phyloP scores from a whole-genome alignment of 345 rosid species.

The Linum trigynum region DNA sequence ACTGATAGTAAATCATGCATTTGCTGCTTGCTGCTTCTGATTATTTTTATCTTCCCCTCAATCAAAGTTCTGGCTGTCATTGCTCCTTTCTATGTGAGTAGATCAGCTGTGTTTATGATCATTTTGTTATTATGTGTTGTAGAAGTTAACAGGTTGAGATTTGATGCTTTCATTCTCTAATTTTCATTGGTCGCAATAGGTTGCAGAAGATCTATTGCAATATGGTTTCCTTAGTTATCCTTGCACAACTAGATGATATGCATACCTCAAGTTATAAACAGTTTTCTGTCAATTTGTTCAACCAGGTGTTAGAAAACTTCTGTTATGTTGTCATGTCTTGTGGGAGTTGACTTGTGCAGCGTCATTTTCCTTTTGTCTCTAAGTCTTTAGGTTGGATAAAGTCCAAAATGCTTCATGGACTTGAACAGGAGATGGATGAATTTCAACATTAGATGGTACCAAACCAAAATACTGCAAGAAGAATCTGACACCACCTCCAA shows the following conservation, averaged over 20 bases:
- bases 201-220: slow-evolving; percentile 94
- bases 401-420: no score
- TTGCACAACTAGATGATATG: slow-evolving; percentile 36
- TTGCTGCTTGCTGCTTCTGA: not conserved
- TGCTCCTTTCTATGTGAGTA: not conserved
- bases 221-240: slow-evolving; percentile 97
- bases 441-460: not conserved
- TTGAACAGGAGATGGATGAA: no score
- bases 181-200: slow-evolving; percentile 40
- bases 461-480: slow-evolving; percentile 2
- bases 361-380: no score
- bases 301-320: no score
- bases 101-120: not conserved
- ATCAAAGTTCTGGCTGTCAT: not conserved
- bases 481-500: slow-evolving; percentile 3
- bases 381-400: no score
- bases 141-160: not conserved
- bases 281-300: no score
- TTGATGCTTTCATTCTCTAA: slow-evolving; percentile 3
- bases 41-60: not conserved
- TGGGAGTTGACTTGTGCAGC: no score
- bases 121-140: not conserved
- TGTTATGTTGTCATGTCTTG: no score
- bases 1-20: not conserved
- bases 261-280: no score